A percentile compares a stretch with the other conserved stretches of the same genome.
These are phyloP conservation scores for Arctium minus DNA, from an alignment of 129 eudicot species.

Conservation along the genomic window DNA sequence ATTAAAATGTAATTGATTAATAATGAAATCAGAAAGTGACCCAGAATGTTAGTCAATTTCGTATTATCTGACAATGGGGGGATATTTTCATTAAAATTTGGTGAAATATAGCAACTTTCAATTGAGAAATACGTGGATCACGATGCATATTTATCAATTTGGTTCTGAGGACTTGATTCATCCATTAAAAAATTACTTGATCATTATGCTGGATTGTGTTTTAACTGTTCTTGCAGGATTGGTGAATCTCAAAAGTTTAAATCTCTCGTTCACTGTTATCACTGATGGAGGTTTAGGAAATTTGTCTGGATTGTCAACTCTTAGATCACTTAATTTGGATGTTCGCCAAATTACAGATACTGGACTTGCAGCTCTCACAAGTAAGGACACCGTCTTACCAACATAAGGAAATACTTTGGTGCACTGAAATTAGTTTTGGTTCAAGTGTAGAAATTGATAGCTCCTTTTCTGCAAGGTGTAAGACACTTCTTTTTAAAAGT, in stretches of 20 bases:
- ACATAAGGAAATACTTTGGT: background rate
- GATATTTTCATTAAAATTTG: background rate
- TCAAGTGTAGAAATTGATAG: no score
- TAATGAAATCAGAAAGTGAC: background rate
- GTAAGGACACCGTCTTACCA: slow-evolving; percentile 30
- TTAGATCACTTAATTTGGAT: slow-evolving; percentile 66
- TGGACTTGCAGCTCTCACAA: slow-evolving; percentile 63
- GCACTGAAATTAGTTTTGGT: background rate
- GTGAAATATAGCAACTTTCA: background rate
- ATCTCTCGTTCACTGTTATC: slow-evolving; percentile 85
- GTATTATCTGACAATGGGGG: background rate
- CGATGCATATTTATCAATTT: background rate
- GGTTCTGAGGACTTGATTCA: background rate
- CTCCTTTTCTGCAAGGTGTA: no score
- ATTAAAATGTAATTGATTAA: background rate
- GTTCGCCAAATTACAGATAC: slow-evolving; percentile 69
- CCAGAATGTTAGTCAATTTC: no score
- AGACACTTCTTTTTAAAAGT: background rate
- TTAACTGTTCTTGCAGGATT: slow-evolving; percentile 41
- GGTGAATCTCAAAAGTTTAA: slow-evolving; percentile 69
- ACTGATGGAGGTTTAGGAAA: slow-evolving; percentile 78
- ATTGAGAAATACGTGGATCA: background rate
- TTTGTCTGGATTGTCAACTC: slow-evolving; percentile 55
- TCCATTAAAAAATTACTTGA: background rate
- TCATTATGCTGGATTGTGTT: background rate